A percentile compares a stretch with the other conserved stretches of the same genome.
phyloP scores from a whole-genome alignment of 2,329 filamentous ascomycete genomes.

The Lachnellula arida region DNA sequence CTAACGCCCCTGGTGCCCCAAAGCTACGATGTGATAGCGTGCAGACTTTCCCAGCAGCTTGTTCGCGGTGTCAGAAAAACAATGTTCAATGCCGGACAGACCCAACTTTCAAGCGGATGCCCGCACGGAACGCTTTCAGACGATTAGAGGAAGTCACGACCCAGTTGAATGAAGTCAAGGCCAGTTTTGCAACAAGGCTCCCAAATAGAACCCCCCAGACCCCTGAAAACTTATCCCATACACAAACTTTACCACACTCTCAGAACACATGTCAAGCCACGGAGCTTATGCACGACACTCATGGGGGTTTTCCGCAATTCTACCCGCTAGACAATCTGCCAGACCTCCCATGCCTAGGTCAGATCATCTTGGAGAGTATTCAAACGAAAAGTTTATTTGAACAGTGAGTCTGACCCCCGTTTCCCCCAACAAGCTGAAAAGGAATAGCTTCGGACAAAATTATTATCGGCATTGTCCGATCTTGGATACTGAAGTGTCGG shows the following conservation, averaged over 20 bases:
- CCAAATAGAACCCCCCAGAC: neutral
- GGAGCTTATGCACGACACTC: neutral
- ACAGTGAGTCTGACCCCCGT: neutral
- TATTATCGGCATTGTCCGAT: constrained; percentile 15
- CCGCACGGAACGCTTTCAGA: constrained; percentile 8
- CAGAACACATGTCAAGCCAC: neutral
- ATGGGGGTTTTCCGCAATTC: neutral
- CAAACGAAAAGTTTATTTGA: neutral
- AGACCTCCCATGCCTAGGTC: too few species aligned
- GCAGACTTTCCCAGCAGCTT: constrained; percentile 9
- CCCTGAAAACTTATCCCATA: neutral
- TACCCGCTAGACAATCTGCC: neutral
- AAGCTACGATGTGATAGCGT: constrained; percentile 11
- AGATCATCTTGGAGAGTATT: neutral
- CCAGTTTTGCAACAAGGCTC: neutral
- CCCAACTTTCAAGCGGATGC: constrained; percentile 8
- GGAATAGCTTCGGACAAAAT: constrained; percentile 5
- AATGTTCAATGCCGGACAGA: constrained; percentile 9
- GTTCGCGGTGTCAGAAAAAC: constrained; percentile 10
- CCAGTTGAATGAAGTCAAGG: constrained; percentile 8
- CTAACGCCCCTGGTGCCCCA: neutral
- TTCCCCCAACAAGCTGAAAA: too few species aligned
- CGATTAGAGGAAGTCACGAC: constrained; percentile 12
- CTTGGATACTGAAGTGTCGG: constrained; percentile 1
- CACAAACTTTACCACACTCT: neutral